These are phyloP conservation scores for Neonectria coccinea DNA, from an alignment of 2,329 filamentous ascomycete genomes.

Conservation along the genomic window DNA sequence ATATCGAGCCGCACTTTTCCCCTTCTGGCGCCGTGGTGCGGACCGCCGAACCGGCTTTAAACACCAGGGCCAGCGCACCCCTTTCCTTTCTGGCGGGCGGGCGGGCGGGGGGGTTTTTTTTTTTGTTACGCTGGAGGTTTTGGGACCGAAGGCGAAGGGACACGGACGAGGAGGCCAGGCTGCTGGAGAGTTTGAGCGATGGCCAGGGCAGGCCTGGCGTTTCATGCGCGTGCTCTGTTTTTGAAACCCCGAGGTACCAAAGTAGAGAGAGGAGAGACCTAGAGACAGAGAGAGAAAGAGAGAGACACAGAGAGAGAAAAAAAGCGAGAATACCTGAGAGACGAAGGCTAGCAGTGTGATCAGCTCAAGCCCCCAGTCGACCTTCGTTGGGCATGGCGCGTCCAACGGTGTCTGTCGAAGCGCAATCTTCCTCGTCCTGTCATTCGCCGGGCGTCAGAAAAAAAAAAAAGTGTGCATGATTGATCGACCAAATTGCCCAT, in stretches of 20 bases:
- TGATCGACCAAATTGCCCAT: background rate
- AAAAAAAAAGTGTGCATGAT: background rate
- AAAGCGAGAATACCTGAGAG: too few relatives aligned
- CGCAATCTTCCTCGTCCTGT: slow-evolving; percentile 25
- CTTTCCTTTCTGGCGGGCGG: background rate
- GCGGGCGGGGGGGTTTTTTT: too few relatives aligned
- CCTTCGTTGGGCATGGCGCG: slow-evolving; percentile 22
- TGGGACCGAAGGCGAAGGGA: background rate
- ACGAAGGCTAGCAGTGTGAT: background rate
- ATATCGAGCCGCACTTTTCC: background rate
- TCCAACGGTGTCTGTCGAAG: slow-evolving; percentile 19
- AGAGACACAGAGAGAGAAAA: background rate
- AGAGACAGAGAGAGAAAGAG: background rate
- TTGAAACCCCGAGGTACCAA: background rate
- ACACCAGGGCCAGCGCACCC: background rate
- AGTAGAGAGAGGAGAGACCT: background rate
- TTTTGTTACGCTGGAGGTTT: slow-evolving; percentile 8
- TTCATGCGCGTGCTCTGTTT: slow-evolving; percentile 12
- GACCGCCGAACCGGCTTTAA: background rate
- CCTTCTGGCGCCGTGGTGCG: background rate
- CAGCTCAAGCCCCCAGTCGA: background rate
- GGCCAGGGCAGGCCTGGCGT: background rate
- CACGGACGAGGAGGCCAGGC: background rate
- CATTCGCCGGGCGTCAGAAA: background rate
- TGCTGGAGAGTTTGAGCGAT: background rate